A percentile compares a stretch with the other conserved stretches of the same genome.
phyloP scores from a whole-genome alignment of 805 yeast genomes.

The Spathaspora gorwiae region DNA sequence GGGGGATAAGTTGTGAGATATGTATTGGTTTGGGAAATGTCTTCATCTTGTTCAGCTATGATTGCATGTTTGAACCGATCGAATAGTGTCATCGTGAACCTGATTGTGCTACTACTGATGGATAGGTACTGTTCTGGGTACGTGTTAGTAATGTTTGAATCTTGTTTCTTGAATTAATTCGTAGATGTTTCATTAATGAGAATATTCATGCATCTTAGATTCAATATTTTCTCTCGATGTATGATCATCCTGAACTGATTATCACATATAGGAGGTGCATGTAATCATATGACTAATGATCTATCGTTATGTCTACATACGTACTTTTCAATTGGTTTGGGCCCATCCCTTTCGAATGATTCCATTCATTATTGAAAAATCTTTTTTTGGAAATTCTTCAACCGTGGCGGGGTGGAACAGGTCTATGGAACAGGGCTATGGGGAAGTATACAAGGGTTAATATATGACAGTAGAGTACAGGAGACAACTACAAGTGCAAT shows the following conservation, averaged over 20 bases:
- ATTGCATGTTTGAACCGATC: conserved; percentile 26
- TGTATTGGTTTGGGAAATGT: conserved; percentile 26
- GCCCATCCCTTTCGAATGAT: neutral
- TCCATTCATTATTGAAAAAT: neutral
- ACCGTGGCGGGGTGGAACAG: no score
- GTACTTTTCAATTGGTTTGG: neutral
- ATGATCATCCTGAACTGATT: conserved; percentile 10
- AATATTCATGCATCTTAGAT: conserved; percentile 8
- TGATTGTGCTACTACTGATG: neutral
- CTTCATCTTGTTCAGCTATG: conserved; percentile 33
- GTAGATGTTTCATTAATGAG: neutral
- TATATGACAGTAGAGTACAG: no score
- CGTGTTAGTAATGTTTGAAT: conserved; percentile 3
- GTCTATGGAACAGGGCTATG: no score
- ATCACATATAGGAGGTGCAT: neutral
- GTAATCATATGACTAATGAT: no score
- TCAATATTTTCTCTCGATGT: conserved; percentile 7
- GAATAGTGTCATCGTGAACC: conserved; percentile 8
- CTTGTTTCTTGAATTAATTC: conserved; percentile 6
- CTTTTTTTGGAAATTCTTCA: no score
- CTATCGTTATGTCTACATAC: no score
- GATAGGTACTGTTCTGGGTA: no score
- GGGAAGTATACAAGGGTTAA: no score
- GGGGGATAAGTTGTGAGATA: conserved; percentile 43
- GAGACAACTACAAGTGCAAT: no score